phyloP scores from a whole-genome alignment of 306 rosid genomes.

The Vigna hirtella region DNA sequence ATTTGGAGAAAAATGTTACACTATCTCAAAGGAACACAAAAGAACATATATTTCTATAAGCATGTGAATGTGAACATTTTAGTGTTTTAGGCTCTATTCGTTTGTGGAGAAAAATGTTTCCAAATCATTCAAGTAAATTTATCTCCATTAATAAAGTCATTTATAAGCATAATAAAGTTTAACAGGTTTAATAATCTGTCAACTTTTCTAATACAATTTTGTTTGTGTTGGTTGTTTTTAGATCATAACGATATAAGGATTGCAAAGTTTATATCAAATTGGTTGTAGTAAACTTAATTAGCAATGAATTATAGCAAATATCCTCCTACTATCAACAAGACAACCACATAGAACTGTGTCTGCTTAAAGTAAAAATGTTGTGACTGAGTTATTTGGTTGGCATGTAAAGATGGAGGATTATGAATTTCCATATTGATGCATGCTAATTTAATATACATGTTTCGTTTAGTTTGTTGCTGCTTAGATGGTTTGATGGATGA shows the following conservation, averaged over 20 bases:
- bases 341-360: not conserved
- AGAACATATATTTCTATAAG: constrained; percentile 12
- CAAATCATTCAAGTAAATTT: too few species aligned
- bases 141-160: not conserved
- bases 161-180: too few species aligned
- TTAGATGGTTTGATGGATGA: constrained; percentile 6
- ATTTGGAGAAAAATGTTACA: not conserved
- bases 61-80: not conserved
- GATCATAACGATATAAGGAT: too few species aligned
- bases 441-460: not conserved
- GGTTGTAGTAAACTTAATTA: not conserved
- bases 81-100: too few species aligned
- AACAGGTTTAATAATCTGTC: too few species aligned
- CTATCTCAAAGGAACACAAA: constrained; percentile 9
- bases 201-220: too few species aligned
- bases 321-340: not conserved
- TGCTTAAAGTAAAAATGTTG: not conserved
- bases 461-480: not conserved
- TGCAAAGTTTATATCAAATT: not conserved
- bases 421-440: constrained; percentile 31
- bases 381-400: not conserved
- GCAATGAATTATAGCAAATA: not conserved
- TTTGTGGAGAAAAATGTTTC: not conserved
- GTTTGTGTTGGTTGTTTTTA: too few species aligned
- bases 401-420: constrained; percentile 1